Evolutionary conservation across 2,329 filamentous ascomycete genomes (phyloP), one percentile per base, ranked within the genome.

Genomic region (Ramularia endophylla): DNA sequence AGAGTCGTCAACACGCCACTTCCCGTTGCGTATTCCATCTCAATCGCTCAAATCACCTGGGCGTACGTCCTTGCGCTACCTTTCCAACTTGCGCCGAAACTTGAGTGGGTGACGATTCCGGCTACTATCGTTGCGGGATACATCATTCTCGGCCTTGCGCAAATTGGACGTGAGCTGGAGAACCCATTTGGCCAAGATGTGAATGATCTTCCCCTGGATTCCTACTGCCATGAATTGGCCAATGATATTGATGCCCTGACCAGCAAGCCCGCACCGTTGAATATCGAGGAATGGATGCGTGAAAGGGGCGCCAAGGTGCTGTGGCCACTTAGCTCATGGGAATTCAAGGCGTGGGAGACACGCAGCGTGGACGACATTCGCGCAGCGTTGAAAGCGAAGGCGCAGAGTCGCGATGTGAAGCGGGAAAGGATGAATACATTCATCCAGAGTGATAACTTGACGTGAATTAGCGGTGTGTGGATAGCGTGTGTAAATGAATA

Each of bases 41-140:
- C 85, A 55, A 89, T 92, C 61, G 80, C 81, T 15, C 87, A 94
- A 61, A 90, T 92, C 58, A 87, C 87, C 22, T 89, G 85, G 79
- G 76, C 88, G 38, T 94, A 92, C 65, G 80, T 92, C 39, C 67
- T 87, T 53, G 73, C 87, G 22, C 74, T 94, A 1, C 87, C 87
- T 5, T 92, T 92, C 72, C 87, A 94, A 66, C 77, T 94, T 5
- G 77, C 78, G 58, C 58, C 62, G 0, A 61, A 65, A 3, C 75
- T 94, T 1, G 54, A 65, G 6, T 92, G 83, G 81, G 73, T 88
- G 50, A 82, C 86, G 9, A 89, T 92, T 50, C 86, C 86, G 0
- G 86, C 80, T 25, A 83, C 81, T 32, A 68, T 89, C 12, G 73
- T 59, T n/a, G 59, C 52, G 2, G 80, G 83, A 3, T 90, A 90